Conservation (phyloP, 805 yeast genomes). For the Pichia californica region DNA sequence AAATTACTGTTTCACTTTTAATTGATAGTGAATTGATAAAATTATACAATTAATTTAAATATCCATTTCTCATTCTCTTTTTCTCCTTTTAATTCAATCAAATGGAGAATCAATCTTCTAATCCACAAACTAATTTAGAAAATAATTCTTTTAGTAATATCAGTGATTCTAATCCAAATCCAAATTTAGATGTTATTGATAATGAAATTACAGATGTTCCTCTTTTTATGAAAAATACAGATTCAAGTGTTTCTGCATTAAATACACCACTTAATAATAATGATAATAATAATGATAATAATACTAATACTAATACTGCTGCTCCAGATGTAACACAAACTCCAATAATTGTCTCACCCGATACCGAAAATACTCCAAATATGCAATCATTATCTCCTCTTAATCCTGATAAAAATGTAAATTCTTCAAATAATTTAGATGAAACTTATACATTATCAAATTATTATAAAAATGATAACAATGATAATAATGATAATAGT, state of each 20-base stretch:
- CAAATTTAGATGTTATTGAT: not conserved
- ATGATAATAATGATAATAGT: not conserved
- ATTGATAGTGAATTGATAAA: too few species aligned
- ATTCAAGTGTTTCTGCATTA: not conserved
- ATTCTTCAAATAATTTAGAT: not conserved
- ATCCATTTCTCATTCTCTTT: too few species aligned
- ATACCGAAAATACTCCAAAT: not conserved
- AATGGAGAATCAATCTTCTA: too few species aligned
- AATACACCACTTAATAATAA: too few species aligned
- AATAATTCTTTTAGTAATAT: too few species aligned
- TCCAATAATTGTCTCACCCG: not conserved
- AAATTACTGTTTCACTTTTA: too few species aligned
- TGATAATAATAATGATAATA: not conserved
- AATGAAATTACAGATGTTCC: not conserved
- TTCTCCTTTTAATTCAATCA: too few species aligned
- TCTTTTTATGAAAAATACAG: not conserved
- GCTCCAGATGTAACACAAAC: not conserved
- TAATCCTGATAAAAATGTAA: conserved; percentile 1
- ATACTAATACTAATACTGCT: not conserved
- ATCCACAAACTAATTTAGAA: too few species aligned
- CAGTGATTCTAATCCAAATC: too few species aligned
- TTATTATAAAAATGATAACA: not conserved
- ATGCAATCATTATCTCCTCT: not conserved
- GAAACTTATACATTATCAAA: conserved; percentile 6
- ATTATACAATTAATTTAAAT: too few species aligned